Base-by-base conservation (phyloP, 306 rosid species). In the Trichosanthes cucumerina region DNA sequence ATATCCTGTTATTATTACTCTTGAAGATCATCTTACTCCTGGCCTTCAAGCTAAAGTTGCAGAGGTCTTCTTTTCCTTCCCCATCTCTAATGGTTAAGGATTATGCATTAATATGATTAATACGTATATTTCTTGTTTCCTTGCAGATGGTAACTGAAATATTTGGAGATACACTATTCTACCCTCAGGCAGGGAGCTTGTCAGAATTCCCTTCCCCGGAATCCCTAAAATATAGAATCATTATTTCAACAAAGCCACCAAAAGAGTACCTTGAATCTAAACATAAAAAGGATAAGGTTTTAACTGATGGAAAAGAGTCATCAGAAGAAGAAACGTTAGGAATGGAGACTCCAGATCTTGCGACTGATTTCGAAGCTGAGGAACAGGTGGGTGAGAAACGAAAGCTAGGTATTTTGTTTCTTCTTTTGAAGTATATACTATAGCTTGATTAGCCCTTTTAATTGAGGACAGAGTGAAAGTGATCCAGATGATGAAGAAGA, bases 161-260 rank as follows among this genome's bases (percentile, higher is more conserved):
- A 80, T 91, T 95, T 78, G 97, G 96, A 83, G 97, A 92, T 34
- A 79, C 83, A 83, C 84, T 95, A 62, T 86, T 87, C 81, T 88
- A 84, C 80, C 98, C 97, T 44, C 74, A 83, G 41, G 68, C 79
- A 75, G 96, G 85, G 24, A 49, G 53, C 84, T 59, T 86, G 78
- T 78, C 62, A 70, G 96, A 92, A 83, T 95, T 95, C 80, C 96
- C 95, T 9, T 84, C 98, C 39, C 97, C 97, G 34, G 98, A 95
- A 77, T 87, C 88, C 7, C 56, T 95, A 81, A 90, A 88, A 88
- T 66, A 80, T 80, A 88, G 90, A 64, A 78, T 95, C 50, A 83
- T 92, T 9, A 89, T 95, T 71, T 95, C 98, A 5, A 95, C 98
- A 38, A 95, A 89, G 86, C 96, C 96, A 74, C 97, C 97, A 54